These are phyloP conservation scores for Citrus hindsii DNA, from an alignment of 345 rosid species.

Conservation along the genomic window DNA sequence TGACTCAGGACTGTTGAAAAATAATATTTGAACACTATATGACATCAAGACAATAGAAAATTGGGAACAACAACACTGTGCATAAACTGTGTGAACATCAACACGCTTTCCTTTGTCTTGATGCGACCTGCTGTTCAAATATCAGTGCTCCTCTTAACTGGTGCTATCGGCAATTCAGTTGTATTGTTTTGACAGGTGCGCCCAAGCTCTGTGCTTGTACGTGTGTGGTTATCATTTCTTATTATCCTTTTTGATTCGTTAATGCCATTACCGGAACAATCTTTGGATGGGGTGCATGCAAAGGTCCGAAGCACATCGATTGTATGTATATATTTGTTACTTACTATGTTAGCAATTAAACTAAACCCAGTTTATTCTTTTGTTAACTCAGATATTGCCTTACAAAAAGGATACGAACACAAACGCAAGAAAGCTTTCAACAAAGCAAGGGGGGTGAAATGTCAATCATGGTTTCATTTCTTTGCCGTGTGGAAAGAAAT, in stretches of 20 bases:
- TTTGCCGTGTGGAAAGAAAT: background rate
- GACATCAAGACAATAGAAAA: too few species aligned
- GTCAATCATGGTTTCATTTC: background rate
- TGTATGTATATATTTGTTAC: background rate
- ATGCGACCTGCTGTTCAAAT: too few species aligned
- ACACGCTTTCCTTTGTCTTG: too few species aligned
- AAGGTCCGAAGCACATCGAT: too few species aligned
- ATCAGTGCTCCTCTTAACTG: background rate
- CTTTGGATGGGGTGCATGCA: background rate
- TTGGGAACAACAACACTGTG: too few species aligned
- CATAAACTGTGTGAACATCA: too few species aligned
- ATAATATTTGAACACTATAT: too few species aligned
- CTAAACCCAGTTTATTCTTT: background rate
- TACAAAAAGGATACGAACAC: too few species aligned
- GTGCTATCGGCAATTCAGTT: background rate
- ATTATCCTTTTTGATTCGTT: background rate
- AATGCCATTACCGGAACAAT: background rate
- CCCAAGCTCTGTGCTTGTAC: background rate
- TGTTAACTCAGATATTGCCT: too few species aligned
- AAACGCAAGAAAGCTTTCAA: too few species aligned
- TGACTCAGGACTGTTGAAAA: background rate
- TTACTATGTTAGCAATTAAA: background rate
- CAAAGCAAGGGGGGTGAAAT: background rate
- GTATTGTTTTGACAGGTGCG: background rate
- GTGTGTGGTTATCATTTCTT: background rate